Evolutionary conservation across 257 asterid genomes (phyloP), one percentile per base, ranked within the genome.

Genomic region (Solanum clarkiae): DNA sequence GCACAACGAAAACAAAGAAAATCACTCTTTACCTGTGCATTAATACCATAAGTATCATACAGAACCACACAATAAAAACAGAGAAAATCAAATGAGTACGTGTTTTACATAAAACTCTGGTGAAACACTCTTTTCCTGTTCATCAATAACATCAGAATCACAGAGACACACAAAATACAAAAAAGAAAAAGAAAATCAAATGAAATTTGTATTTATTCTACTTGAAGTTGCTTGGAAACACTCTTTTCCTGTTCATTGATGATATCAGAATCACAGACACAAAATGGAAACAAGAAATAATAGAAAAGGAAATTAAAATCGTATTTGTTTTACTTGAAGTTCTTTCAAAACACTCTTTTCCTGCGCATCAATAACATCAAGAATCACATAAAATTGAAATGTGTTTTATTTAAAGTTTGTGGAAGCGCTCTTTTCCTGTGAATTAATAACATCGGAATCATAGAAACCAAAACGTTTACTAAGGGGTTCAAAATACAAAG

Each of bases 221-320:
- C 82, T 49, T 49, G 56, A 29, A 0, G 16, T 77, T 77, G 45
- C 8, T 8, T 16, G 86, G 80, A 53, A 91, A 87, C 77, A 90
- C 90, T 88, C 92, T 89, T 88, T 92, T 92, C 92, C 97, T 92
- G 87, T 26, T 44, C 88, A 53, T 80, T 72, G 86, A 84, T 84
- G 11, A 86, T 56, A 24, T 15, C 80, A 17, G 15, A 80, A 86
- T 86, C 84, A 84, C 42, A 32, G 44, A 62, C 55, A 87, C 89
- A 84, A 84, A 69, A 32, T 36, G 49, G 32, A 36, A 68, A 63
- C 10, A 63, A 53, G 6, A 65, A 8, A 26, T 24, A 29, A 66
- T 15, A 29, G 10, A 47, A 75, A 75, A 75, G 42, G 15, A 24
- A 75, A 14, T 26, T 16, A 77, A 24, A 49, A 14, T 16, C 12